Evolutionary conservation across 2,329 filamentous ascomycete species (phyloP).

Genomic region (Tolypocladium album): DNA sequence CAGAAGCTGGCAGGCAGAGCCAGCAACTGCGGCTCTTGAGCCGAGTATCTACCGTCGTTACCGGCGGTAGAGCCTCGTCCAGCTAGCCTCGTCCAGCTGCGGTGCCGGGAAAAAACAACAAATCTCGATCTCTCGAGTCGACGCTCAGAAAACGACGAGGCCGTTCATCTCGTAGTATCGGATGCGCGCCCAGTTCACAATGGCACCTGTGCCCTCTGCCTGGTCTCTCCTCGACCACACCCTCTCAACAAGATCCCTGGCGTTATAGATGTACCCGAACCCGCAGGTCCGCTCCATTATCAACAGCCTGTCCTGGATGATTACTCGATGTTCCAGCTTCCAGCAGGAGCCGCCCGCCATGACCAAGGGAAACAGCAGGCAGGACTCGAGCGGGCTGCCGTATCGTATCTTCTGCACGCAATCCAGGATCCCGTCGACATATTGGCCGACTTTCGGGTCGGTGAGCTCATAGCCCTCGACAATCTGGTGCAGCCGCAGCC

Average conservation of each 20-base stretch:
- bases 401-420: constrained; percentile 27
- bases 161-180: constrained; percentile 25
- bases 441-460: constrained; percentile 20
- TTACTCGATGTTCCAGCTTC: constrained; percentile 22
- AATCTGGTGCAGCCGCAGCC: constrained; percentile 29
- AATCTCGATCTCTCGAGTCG: not conserved
- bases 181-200: constrained; percentile 23
- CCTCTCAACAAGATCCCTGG: constrained; percentile 25
- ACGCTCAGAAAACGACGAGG: constrained; percentile 18
- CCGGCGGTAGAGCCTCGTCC: not conserved
- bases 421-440: constrained; percentile 22
- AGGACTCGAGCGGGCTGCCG: constrained; percentile 27
- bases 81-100: too few species aligned
- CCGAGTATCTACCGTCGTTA: too few species aligned
- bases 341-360: constrained; percentile 28
- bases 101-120: not conserved
- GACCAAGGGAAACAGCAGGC: constrained; percentile 28
- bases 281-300: constrained; percentile 32
- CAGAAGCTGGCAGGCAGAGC: not conserved
- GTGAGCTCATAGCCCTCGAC: constrained; percentile 27
- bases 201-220: constrained; percentile 12
- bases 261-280: constrained; percentile 30
- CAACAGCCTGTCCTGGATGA: constrained; percentile 27
- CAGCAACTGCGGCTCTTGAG: not conserved
- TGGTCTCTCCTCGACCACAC: constrained; percentile 24